Evolutionary conservation across 1,139 yeast genomes (phyloP).

Genomic region (Nakaseomyces nivariensis): DNA sequence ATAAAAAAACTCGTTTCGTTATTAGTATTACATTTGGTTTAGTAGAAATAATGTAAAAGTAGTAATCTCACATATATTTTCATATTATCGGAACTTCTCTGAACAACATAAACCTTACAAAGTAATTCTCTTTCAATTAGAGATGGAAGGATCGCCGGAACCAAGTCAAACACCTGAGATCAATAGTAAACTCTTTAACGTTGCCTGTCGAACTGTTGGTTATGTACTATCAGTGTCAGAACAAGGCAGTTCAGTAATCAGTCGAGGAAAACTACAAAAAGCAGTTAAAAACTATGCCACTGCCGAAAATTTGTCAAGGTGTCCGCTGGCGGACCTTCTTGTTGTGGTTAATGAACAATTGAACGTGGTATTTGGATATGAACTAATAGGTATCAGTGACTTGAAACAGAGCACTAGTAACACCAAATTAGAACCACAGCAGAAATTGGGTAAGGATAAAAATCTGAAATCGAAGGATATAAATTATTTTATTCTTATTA

Average conservation of each 20-base stretch:
- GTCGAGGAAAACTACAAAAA: conserved; percentile 2
- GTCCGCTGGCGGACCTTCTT: conserved; percentile 1
- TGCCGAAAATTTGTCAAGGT: neutral
- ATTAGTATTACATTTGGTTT: too few species aligned
- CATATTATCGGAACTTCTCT: too few species aligned
- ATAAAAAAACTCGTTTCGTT: too few species aligned
- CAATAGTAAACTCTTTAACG: conserved; percentile 16
- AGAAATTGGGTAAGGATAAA: neutral
- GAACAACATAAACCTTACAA: too few species aligned
- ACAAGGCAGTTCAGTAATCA: neutral
- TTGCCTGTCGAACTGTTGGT: conserved; percentile 6
- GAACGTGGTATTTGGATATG: neutral
- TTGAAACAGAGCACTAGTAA: neutral
- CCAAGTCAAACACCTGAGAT: conserved; percentile 14
- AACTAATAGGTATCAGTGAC: neutral
- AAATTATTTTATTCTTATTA: neutral
- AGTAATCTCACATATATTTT: too few species aligned
- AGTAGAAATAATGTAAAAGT: too few species aligned
- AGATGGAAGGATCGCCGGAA: neutral
- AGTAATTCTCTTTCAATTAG: too few species aligned
- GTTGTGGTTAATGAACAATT: neutral
- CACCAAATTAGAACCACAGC: neutral
- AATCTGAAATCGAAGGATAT: neutral
- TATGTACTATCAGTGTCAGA: conserved; percentile 4
- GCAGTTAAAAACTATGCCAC: neutral